Evolutionary conservation across 352 stramenopile species (phyloP), one percentile per base, ranked within the genome.

Genomic region (Globisporangium takayamanum): DNA sequence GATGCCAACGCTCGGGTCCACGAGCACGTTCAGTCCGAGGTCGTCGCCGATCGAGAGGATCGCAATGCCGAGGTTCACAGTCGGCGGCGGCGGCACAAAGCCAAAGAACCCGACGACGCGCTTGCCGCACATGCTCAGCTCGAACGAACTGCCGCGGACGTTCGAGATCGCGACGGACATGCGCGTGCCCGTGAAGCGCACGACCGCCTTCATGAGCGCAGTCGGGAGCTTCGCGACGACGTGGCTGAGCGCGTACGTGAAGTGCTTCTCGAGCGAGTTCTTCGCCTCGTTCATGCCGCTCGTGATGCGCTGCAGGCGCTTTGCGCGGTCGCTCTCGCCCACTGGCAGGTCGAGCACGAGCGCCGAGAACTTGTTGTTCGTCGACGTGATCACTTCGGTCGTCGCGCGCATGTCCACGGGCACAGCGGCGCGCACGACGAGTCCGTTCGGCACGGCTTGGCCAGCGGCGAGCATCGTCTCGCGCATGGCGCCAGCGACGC

Each of bases 331-430:
- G 2, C 59, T 61, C 0, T 84, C 59, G 22, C 83, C 83, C 7
- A 93, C 55, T 0, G 83, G 83, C 44, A 93, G 77, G 51, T 93
- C 78, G 33, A 93, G 76, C 20, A 89, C 59, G 15, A 93, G 61
- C 41, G 83, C 81, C 33, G 80, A 91, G 64, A 93, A 93, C 52
- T 84, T 84, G 67, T 93, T 93, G 70, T 71, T 71, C 12, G 80
- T 76, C 51, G 76, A 66, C 30, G 55, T 65, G 47, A 92, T 83
- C 8, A 81, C 69, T 57, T 92, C 79, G 41, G 61, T 83, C n/a
- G 67, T 76, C 42, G 73, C 72, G 26, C 83, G 83, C 78, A 93
- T 90, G 69, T 90, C 81, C 45, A 93, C 79, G 3, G 83, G 83
- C 52, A 93, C 88, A 15, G 70, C 83, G 8, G 80, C 80, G 42